These are phyloP conservation scores for Chlamydomonas sphaeroides DNA, from an alignment of 139 green algal genomes.

Conservation along the genomic window DNA sequence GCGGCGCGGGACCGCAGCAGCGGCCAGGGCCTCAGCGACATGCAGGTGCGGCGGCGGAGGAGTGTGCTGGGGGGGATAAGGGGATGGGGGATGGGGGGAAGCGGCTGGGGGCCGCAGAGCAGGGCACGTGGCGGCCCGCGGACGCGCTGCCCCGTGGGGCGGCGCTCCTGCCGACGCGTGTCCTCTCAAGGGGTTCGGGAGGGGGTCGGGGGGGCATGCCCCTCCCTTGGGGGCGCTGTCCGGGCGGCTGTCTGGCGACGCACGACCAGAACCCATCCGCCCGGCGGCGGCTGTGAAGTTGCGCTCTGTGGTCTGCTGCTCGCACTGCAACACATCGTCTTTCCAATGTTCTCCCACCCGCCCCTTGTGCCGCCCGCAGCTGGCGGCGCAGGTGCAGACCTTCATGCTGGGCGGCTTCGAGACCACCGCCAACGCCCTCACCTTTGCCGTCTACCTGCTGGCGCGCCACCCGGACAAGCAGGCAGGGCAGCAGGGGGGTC, in stretches of 20 bases:
- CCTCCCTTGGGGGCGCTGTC: neutral
- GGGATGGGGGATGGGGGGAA: neutral
- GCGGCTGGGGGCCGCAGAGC: too few species aligned
- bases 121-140: too few species aligned
- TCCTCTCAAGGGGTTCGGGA: too few species aligned
- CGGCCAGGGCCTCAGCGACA: slow-evolving; percentile 39
- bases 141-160: too few species aligned
- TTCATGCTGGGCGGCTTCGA: slow-evolving; percentile 47
- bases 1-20: slow-evolving; percentile 26
- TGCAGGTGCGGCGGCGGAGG: neutral
- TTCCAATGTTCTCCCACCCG: neutral
- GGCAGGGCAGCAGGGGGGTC: too few species aligned
- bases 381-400: slow-evolving; percentile 11
- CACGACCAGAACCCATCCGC: too few species aligned
- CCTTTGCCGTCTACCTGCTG: slow-evolving; percentile 56
- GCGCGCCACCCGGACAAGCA: slow-evolving; percentile 30
- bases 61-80: neutral
- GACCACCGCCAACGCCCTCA: slow-evolving; percentile 66
- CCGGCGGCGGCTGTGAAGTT: too few species aligned
- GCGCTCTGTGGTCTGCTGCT: neutral
- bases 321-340: neutral
- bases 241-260: too few species aligned
- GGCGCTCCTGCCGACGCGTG: too few species aligned
- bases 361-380: neutral
- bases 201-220: too few species aligned